These are phyloP conservation scores for Jaapia argillacea DNA, from an alignment of 768 basidiomycete species.

Conservation along the genomic window DNA sequence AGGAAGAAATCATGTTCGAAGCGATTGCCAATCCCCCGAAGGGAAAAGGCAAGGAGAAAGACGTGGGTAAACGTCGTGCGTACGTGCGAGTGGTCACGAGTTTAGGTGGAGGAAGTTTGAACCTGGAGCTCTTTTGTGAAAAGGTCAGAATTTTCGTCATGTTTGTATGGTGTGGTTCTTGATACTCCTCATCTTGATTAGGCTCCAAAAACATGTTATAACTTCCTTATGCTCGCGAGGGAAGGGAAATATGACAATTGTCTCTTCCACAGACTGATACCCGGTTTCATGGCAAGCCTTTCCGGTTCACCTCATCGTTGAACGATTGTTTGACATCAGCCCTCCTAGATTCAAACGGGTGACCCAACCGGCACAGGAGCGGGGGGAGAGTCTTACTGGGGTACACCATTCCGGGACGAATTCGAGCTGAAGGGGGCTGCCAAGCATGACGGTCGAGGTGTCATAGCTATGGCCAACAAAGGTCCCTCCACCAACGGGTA, in stretches of 20 bases:
- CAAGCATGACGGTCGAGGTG: slow-evolving; percentile 77
- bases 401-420: slow-evolving; percentile 93
- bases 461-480: slow-evolving; percentile 93
- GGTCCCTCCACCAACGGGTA: slow-evolving; percentile 85
- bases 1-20: slow-evolving; percentile 98
- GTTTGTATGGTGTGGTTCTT: no score
- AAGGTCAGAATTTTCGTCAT: slow-evolving; percentile 36
- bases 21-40: slow-evolving; percentile 73
- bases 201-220: slow-evolving; percentile 99
- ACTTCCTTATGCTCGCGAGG: slow-evolving; percentile 90
- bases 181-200: no score
- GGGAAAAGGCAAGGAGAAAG: slow-evolving; percentile 89
- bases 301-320: neutral
- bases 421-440: slow-evolving; percentile 81
- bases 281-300: slow-evolving; percentile 80
- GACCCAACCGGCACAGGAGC: slow-evolving; percentile 95
- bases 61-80: slow-evolving; percentile 81
- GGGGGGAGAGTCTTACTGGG: slow-evolving; percentile 92
- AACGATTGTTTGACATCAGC: slow-evolving; percentile 5
- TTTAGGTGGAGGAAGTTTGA: slow-evolving; percentile 76
- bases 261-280: slow-evolving; percentile 87
- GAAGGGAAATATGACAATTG: slow-evolving; percentile 86
- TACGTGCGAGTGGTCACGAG: slow-evolving; percentile 96
- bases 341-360: slow-evolving; percentile 82
- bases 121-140: slow-evolving; percentile 81